phyloP scores from a whole-genome alignment of 2,329 filamentous ascomycete species.

The Xylaria sp. region DNA sequence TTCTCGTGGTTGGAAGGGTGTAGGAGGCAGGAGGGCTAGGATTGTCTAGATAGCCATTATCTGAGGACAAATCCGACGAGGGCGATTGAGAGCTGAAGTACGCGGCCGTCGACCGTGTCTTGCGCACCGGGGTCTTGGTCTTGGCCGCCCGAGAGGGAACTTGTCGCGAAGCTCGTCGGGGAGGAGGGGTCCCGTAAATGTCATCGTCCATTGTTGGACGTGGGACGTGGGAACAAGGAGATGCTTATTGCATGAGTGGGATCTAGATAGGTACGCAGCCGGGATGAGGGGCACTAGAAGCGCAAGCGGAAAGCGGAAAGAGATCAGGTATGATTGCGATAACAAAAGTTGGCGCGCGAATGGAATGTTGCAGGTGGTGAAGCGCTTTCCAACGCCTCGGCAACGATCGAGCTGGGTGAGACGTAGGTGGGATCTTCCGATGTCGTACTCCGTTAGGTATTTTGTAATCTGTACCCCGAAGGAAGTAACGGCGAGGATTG shows the following conservation, averaged over 20 bases:
- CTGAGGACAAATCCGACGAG: slow-evolving; percentile 12
- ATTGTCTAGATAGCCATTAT: slow-evolving; percentile 6
- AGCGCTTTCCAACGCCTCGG: too few relatives aligned
- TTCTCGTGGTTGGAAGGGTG: slow-evolving; percentile 9
- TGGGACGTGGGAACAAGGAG: not conserved
- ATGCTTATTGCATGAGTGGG: not conserved
- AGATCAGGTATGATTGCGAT: not conserved
- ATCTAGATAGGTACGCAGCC: not conserved
- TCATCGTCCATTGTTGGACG: slow-evolving; percentile 28
- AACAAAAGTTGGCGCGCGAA: not conserved
- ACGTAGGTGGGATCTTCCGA: not conserved
- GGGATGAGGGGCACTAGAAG: not conserved
- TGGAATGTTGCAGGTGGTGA: not conserved
- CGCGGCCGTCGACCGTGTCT: slow-evolving; percentile 31
- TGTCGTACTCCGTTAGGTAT: not conserved
- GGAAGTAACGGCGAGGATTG: not conserved
- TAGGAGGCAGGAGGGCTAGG: not conserved
- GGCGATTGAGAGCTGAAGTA: slow-evolving; percentile 25
- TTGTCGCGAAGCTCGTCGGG: slow-evolving; percentile 29
- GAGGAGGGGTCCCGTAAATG: slow-evolving; percentile 18
- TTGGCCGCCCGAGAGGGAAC: slow-evolving; percentile 35
- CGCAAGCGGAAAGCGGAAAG: not conserved
- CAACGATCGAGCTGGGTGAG: not conserved
- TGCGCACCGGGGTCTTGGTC: slow-evolving; percentile 30
- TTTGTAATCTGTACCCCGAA: too few relatives aligned